Evolutionary conservation across 2,329 filamentous ascomycete genomes (phyloP).

Genomic region (Onygenales sp.): DNA sequence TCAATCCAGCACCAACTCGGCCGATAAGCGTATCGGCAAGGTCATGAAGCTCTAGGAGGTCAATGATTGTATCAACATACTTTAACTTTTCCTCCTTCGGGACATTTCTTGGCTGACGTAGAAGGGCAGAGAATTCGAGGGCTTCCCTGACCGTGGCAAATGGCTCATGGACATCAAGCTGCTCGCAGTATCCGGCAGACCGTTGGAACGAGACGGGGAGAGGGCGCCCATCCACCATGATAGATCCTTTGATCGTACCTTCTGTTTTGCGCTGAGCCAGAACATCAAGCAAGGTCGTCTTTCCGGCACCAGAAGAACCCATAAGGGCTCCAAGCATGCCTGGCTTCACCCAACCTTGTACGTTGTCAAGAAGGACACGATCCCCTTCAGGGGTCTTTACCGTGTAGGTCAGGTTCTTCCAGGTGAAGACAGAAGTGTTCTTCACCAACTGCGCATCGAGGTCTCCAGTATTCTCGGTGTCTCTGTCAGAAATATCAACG

Average conservation of each 20-base stretch:
- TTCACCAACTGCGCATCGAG: conserved; percentile 32
- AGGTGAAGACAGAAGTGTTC: conserved; percentile 56
- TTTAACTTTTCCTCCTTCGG: conserved; percentile 66
- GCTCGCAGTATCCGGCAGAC: conserved; percentile 70
- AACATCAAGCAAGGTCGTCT: conserved; percentile 79
- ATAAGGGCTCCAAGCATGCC: conserved; percentile 68
- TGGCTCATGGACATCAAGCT: conserved; percentile 78
- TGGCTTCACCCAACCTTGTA: conserved; percentile 65
- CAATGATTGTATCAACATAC: conserved; percentile 85
- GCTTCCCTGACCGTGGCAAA: conserved; percentile 83
- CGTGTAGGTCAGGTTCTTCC: conserved; percentile 55
- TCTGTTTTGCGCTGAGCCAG: conserved; percentile 77
- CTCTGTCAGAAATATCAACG: conserved; percentile 8
- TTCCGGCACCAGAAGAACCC: conserved; percentile 76
- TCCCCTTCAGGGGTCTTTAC: conserved; percentile 52
- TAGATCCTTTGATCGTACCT: conserved; percentile 80
- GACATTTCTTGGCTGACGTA: conserved; percentile 69
- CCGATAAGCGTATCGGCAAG: conserved; percentile 90
- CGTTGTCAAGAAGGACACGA: conserved; percentile 51
- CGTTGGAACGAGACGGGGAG: conserved; percentile 70
- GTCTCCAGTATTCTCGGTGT: conserved; percentile 15
- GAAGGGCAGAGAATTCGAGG: conserved; percentile 71
- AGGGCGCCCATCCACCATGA: conserved; percentile 64
- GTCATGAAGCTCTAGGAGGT: conserved; percentile 77
- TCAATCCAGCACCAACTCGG: conserved; percentile 66